Percentiles rank a stretch among this genome's conserved stretches.
Evolutionary conservation across 345 rosid genomes (phyloP).

Genomic region (Salix arbutifolia): DNA sequence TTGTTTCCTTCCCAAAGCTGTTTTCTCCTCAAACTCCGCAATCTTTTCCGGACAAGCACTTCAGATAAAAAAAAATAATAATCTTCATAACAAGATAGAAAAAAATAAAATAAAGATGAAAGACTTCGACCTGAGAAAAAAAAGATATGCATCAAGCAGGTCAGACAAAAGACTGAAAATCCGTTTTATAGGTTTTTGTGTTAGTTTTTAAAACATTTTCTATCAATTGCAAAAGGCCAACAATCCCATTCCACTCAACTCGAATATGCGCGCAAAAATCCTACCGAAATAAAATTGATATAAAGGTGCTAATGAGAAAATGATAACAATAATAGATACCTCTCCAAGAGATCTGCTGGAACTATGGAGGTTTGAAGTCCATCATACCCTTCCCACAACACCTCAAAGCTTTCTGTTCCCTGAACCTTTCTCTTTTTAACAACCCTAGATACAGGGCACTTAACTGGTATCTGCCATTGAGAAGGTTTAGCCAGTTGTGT

Average conservation of each 20-base stretch:
- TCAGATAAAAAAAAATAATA: conserved; percentile 2
- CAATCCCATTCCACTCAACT: too few species aligned
- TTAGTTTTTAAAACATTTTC: not conserved
- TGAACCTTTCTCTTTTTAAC: conserved; percentile 62
- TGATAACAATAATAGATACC: conserved; percentile 33
- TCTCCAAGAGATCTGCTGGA: conserved; percentile 71
- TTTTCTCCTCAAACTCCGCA: conserved; percentile 57
- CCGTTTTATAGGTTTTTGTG: not conserved
- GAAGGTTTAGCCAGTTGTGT: not conserved
- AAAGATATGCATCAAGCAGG: not conserved
- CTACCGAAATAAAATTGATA: not conserved
- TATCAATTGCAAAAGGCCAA: not conserved
- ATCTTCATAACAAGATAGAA: not conserved
- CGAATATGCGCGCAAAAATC: not conserved
- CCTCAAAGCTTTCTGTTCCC: conserved; percentile 76
- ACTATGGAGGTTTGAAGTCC: conserved; percentile 65
- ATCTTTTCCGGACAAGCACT: conserved; percentile 93
- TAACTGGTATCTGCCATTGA: conserved; percentile 54
- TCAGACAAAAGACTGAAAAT: not conserved
- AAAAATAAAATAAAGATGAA: not conserved
- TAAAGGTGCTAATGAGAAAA: not conserved
- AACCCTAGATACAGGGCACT: conserved; percentile 71
- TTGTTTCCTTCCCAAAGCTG: conserved; percentile 47
- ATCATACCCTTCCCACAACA: conserved; percentile 58
- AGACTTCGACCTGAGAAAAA: too few species aligned